These are phyloP conservation scores for Hortiboletus campestris DNA, from an alignment of 768 basidiomycete genomes.

Conservation along the genomic window DNA sequence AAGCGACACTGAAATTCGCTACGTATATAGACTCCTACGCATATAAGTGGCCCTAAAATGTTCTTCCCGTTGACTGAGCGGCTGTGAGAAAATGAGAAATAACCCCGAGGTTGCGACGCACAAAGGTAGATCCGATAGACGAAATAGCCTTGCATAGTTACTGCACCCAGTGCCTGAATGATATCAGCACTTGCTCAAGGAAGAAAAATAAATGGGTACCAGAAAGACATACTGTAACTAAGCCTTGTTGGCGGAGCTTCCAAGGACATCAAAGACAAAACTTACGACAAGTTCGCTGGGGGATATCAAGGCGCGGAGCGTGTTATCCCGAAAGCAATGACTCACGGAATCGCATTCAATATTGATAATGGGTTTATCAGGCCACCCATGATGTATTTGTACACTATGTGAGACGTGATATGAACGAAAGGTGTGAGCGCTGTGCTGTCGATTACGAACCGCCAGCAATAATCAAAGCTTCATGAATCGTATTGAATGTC, in stretches of 20 bases:
- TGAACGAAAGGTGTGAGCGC: neutral
- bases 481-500: constrained; percentile 6
- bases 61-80: constrained; percentile 8
- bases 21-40: neutral
- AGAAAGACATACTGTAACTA: constrained; percentile 6
- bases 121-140: constrained; percentile 12
- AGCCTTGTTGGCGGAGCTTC: neutral
- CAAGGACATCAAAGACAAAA: neutral
- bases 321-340: neutral
- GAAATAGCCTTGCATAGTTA: constrained; percentile 9
- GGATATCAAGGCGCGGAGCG: neutral
- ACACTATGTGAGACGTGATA: neutral
- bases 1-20: neutral
- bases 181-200: neutral
- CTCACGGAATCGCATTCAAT: neutral
- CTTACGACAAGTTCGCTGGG: constrained; percentile 10
- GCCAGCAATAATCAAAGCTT: constrained; percentile 3
- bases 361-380: neutral
- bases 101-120: neutral
- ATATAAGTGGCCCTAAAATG: constrained; percentile 1
- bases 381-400: constrained; percentile 1
- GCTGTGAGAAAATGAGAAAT: neutral
- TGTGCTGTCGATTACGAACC: neutral
- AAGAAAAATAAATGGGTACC: neutral
- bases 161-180: constrained; percentile 1